phyloP scores from a whole-genome alignment of 2,329 filamentous ascomycete species.

The Cytospora mali region DNA sequence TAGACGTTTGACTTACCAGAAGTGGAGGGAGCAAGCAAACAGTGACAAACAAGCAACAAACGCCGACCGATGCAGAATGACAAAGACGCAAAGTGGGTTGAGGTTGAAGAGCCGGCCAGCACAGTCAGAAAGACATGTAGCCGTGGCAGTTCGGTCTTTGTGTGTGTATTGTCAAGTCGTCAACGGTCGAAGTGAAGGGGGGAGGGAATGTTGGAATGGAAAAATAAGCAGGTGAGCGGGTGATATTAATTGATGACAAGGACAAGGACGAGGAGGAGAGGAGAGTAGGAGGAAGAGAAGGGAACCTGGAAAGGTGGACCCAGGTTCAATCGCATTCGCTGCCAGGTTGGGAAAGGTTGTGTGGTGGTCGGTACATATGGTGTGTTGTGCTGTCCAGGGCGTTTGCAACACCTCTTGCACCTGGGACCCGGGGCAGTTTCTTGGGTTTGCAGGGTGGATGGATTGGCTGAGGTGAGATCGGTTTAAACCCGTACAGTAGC shows the following conservation, averaged over 20 bases:
- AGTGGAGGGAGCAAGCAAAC: background rate
- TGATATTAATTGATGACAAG: background rate
- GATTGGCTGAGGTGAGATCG: background rate
- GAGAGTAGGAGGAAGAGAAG: background rate
- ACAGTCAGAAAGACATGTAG: background rate
- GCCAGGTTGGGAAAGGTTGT: background rate
- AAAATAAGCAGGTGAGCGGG: background rate
- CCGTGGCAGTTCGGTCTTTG: background rate
- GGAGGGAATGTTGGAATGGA: too few relatives aligned
- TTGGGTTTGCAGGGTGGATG: background rate
- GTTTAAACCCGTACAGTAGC: too few relatives aligned
- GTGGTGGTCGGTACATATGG: too few relatives aligned
- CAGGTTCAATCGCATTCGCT: background rate
- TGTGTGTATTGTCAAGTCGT: background rate
- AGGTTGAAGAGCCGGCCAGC: background rate
- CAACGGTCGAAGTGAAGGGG: background rate
- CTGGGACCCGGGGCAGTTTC: too few relatives aligned
- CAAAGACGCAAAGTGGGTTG: background rate
- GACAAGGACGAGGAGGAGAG: background rate
- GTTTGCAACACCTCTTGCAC: too few relatives aligned
- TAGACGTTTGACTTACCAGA: background rate
- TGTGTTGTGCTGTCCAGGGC: background rate
- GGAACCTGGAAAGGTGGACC: too few relatives aligned
- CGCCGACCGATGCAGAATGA: conserved; percentile 16
- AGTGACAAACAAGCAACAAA: conserved; percentile 10